Percentiles rank a stretch among this genome's conserved stretches.
Evolutionary conservation across 2,329 filamentous ascomycete species (phyloP).

Genomic region (Talaromyces piceae): DNA sequence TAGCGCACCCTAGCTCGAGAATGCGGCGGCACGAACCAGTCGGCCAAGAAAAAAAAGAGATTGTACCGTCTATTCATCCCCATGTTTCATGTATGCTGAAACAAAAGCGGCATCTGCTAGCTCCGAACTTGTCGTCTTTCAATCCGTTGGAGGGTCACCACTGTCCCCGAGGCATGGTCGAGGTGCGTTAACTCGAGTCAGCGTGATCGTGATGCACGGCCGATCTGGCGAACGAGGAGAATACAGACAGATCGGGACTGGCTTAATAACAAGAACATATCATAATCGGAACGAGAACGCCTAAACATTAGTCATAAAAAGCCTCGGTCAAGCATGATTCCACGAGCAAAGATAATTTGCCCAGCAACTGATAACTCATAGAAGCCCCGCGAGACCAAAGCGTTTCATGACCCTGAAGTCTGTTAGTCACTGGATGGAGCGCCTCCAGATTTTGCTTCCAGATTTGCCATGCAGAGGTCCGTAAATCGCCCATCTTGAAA

Average conservation of each 20-base stretch:
- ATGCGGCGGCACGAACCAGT: not conserved
- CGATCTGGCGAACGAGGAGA: not conserved
- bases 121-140: not conserved
- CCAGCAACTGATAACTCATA: not conserved
- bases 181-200: not conserved
- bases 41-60: not conserved
- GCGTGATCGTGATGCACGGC: not conserved
- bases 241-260: not conserved
- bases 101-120: not conserved
- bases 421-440: not conserved
- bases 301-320: not conserved
- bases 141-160: not conserved
- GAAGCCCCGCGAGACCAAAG: no score
- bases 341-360: not conserved
- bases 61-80: not conserved
- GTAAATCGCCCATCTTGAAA: no score
- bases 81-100: not conserved
- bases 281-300: not conserved
- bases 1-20: not conserved
- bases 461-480: no score
- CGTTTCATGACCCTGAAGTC: not conserved
- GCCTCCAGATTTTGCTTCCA: no score
- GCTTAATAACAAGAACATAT: not conserved
- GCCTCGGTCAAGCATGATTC: not conserved
- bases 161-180: no score